A percentile compares a stretch with the other conserved stretches of the same genome.
phyloP scores from a whole-genome alignment of 2,329 filamentous ascomycete species.

The Aspergillus ochraceoroseus region DNA sequence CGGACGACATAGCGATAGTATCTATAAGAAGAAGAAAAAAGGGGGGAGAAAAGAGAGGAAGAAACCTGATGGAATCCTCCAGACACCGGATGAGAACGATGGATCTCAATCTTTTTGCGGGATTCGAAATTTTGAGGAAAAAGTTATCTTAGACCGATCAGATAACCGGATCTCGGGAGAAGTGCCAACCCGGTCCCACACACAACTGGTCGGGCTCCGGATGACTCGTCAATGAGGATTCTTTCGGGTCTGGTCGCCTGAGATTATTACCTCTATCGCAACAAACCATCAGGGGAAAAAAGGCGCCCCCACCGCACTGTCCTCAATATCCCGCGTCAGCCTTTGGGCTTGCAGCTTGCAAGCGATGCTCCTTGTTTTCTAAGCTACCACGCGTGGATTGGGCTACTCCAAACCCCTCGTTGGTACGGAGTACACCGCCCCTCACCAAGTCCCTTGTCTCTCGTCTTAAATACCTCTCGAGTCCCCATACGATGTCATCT shows the following conservation, averaged over 20 bases:
- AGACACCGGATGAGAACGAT: slow-evolving; percentile 6
- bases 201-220: slow-evolving; percentile 7
- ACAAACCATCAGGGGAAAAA: slow-evolving; percentile 13
- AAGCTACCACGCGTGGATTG: slow-evolving; percentile 19
- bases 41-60: slow-evolving; percentile 1
- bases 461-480: slow-evolving; percentile 11
- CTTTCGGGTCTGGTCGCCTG: slow-evolving; percentile 13
- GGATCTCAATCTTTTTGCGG: slow-evolving; percentile 16
- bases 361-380: slow-evolving; percentile 20
- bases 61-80: slow-evolving; percentile 1
- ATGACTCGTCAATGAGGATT: slow-evolving; percentile 17
- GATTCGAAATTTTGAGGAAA: slow-evolving; percentile 18
- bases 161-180: slow-evolving; percentile 42
- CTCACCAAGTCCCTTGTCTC: slow-evolving; percentile 8
- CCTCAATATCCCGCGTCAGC: slow-evolving; percentile 19
- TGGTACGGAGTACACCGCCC: slow-evolving; percentile 25
- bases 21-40: background rate
- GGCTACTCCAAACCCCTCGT: slow-evolving; percentile 21
- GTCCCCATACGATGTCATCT: slow-evolving; percentile 9
- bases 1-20: slow-evolving; percentile 45
- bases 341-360: slow-evolving; percentile 19
- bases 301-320: slow-evolving; percentile 16
- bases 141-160: slow-evolving; percentile 42
- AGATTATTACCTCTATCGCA: slow-evolving; percentile 15
- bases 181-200: slow-evolving; percentile 20